A percentile compares a stretch with the other conserved stretches of the same genome.
Conservation (phyloP, 805 yeast genomes). For the Citeromyces nyonsensis region DNA sequence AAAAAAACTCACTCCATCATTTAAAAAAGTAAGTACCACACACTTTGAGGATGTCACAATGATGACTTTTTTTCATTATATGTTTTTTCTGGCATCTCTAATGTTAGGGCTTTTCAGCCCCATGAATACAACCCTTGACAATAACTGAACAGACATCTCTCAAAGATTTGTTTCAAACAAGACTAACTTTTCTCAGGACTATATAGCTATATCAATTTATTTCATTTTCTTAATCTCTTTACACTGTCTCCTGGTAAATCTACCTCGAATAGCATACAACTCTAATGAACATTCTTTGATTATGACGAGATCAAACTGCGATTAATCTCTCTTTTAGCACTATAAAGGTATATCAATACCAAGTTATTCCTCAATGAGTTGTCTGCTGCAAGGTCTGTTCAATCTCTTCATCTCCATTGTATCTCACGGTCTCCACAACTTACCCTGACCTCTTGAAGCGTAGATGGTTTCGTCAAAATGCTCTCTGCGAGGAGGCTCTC, state of each 20-base stretch:
- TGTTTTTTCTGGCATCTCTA: constrained; percentile 90
- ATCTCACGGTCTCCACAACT: constrained; percentile 37
- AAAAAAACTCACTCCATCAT: too few species aligned
- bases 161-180: neutral
- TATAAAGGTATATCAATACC: too few species aligned
- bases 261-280: too few species aligned
- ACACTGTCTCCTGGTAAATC: neutral
- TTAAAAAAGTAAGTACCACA: neutral
- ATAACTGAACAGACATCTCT: neutral
- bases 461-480: constrained; percentile 29
- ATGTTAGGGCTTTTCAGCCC: constrained; percentile 69
- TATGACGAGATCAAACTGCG: too few species aligned
- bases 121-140: constrained; percentile 68
- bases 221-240: neutral
- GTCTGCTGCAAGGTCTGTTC: too few species aligned
- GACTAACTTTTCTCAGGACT: neutral
- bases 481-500: constrained; percentile 13
- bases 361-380: too few species aligned
- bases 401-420: too few species aligned
- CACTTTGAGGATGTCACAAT: constrained; percentile 2
- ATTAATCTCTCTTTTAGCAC: too few species aligned
- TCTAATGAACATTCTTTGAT: too few species aligned
- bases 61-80: constrained; percentile 13
- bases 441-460: constrained; percentile 48
- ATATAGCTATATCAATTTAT: neutral